Evolutionary conservation across 2,329 filamentous ascomycete genomes (phyloP), one percentile per base, ranked within the genome.

Genomic region (Plectosphaerella cucumerina): DNA sequence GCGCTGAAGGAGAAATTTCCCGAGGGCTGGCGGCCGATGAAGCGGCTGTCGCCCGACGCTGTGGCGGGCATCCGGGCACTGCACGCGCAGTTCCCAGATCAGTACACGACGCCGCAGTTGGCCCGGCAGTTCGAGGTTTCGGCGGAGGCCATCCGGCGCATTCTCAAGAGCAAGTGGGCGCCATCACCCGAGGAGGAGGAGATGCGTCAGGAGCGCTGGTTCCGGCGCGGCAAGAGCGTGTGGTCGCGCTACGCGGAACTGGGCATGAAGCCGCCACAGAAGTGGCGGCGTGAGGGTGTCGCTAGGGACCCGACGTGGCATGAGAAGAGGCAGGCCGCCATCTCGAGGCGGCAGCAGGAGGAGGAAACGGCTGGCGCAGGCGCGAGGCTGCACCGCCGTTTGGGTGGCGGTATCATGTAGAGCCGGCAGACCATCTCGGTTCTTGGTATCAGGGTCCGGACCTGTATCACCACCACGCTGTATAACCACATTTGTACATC

Each of bases 1-100:
- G 87, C 84, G 0, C 70, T 95, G 34, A 81, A 85, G 60, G 69
- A 81, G 54, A 99, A 97, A 63, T 94, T 97, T 57, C 83, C 83
- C 2, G 81, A 86, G 8, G 84, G 86, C 10, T 99, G 93, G 92
- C 78, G 79, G 23, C 93, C 94, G 26, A 80, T 81, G 46, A 97
- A 96, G 69, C 86, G 86, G 52, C 78, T 99, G 10, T 97, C 94
- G 1, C 94, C 94, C 0, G 93, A 97, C 67, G 90, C 92, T 1
- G 75, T 97, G 31, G 86, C 89, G n/a, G 92, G 91, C 41, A 96
- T 99, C 59, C 85, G 91, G 41, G 86, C 89, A 18, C 75, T 99
- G 33, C 84, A 97, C 66, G 73, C 79, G 22, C 85, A 90, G 59
- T 86, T 90, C 56, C 90, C 93, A 0, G 78, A 87, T 3, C 77